Evolutionary conservation across 2,329 filamentous ascomycete species (phyloP).

Genomic region (Scolecobasidium constrictum): DNA sequence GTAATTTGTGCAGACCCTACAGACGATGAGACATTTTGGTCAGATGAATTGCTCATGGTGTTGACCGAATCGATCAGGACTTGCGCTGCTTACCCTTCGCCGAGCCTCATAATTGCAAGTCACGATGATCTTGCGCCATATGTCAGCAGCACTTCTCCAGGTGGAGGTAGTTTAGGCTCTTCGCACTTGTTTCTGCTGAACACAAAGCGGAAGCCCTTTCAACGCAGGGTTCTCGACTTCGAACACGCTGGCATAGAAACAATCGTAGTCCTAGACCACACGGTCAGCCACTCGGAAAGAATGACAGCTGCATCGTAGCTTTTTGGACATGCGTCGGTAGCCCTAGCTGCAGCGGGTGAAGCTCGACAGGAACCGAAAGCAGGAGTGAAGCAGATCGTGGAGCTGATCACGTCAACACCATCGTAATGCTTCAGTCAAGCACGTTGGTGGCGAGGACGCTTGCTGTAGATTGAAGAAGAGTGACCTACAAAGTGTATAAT

Average conservation of each 20-base stretch:
- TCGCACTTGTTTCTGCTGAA: slow-evolving; percentile 77
- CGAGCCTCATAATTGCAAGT: slow-evolving; percentile 93
- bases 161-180: no score
- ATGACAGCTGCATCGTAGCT: no score
- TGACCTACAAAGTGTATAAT: slow-evolving; percentile 72
- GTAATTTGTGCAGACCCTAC: slow-evolving; percentile 62
- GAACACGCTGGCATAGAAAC: slow-evolving; percentile 89
- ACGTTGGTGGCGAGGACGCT: background rate
- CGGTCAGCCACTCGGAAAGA: slow-evolving; percentile 11
- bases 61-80: no score
- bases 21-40: background rate
- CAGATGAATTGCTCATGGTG: background rate
- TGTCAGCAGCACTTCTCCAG: background rate
- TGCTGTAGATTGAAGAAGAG: background rate
- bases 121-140: slow-evolving; percentile 37
- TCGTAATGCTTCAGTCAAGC: no score
- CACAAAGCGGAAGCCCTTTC: slow-evolving; percentile 62
- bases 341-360: background rate
- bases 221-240: slow-evolving; percentile 70
- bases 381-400: no score
- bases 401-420: no score
- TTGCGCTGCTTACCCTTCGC: slow-evolving; percentile 33
- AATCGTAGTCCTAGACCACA: slow-evolving; percentile 59
- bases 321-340: no score
- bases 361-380: background rate